These are phyloP conservation scores for Russula sp. DNA, from an alignment of 768 basidiomycete species.

Conservation along the genomic window DNA sequence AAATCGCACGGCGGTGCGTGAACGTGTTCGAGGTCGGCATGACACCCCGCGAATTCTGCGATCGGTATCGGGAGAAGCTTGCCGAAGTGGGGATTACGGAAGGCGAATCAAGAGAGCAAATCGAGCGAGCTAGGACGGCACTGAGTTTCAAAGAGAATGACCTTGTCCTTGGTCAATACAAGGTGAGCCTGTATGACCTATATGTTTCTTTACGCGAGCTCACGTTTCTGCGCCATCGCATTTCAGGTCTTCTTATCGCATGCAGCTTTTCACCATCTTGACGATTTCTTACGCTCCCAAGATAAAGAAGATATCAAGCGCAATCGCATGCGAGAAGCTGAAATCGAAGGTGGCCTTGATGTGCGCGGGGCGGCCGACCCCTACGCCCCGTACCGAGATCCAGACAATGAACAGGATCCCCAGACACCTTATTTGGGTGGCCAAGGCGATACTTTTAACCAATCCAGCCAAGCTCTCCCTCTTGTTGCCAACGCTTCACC, in stretches of 20 bases:
- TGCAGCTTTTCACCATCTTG: constrained; percentile 78
- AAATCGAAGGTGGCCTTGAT: constrained; percentile 65
- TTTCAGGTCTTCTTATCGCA: constrained; percentile 85
- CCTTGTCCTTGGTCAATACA: constrained; percentile 76
- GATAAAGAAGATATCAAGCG: constrained; percentile 88
- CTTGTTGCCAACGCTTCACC: constrained; percentile 81
- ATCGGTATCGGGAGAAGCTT: constrained; percentile 74
- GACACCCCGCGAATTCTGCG: constrained; percentile 81
- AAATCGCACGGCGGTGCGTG: constrained; percentile 65
- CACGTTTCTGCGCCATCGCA: constrained; percentile 17
- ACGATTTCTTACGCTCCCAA: constrained; percentile 77
- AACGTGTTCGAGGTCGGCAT: constrained; percentile 81
- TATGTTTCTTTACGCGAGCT: not conserved
- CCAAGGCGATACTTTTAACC: constrained; percentile 48
- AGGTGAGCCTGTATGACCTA: constrained; percentile 49
- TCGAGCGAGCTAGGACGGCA: constrained; percentile 55
- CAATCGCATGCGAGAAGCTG: constrained; percentile 71
- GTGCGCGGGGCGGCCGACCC: constrained; percentile 59
- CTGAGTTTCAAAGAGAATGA: constrained; percentile 65
- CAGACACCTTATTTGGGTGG: constrained; percentile 40
- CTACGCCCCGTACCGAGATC: constrained; percentile 72
- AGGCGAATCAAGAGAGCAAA: constrained; percentile 56
- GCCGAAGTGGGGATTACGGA: constrained; percentile 53
- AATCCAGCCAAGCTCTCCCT: constrained; percentile 72
- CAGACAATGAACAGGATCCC: constrained; percentile 44